phyloP scores from a whole-genome alignment of 371 early-diverging fungal species.

The Actinomucor elegans region DNA sequence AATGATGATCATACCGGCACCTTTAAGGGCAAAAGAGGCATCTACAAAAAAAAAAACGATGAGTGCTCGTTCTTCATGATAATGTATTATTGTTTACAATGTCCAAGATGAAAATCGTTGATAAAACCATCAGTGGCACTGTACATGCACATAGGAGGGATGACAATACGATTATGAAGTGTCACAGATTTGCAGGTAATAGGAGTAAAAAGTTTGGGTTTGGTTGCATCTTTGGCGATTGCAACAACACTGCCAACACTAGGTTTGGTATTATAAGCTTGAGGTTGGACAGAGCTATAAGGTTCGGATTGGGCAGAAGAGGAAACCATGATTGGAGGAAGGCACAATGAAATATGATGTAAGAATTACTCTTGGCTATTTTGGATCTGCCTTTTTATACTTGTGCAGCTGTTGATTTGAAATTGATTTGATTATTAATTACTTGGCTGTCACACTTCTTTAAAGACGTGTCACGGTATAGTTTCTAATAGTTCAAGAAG shows the following conservation, averaged over 20 bases:
- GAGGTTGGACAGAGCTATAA: not conserved
- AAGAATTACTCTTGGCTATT: too few species aligned
- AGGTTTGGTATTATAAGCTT: not conserved
- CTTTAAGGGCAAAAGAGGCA: conserved; percentile 68
- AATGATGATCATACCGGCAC: conserved; percentile 73
- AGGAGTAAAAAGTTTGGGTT: conserved; percentile 37
- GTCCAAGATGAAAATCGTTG: conserved; percentile 63
- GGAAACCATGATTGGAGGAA: not conserved
- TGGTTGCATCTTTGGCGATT: not conserved
- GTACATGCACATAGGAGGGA: conserved; percentile 81
- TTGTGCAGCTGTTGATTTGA: not conserved
- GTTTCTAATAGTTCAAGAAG: too few species aligned
- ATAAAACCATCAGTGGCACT: conserved; percentile 21
- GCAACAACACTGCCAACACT: not conserved
- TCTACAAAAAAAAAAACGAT: conserved; percentile 29
- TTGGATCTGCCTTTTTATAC: not conserved
- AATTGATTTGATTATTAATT: not conserved
- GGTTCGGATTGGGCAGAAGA: not conserved
- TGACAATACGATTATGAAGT: conserved; percentile 73
- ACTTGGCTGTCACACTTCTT: not conserved
- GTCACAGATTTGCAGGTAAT: conserved; percentile 56
- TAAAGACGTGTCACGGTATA: not conserved
- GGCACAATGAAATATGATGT: not conserved
- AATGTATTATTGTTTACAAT: conserved; percentile 62
- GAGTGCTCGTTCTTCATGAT: conserved; percentile 56